phyloP scores from a whole-genome alignment of 805 yeast species.

The Blastobotrys peoriensis region DNA sequence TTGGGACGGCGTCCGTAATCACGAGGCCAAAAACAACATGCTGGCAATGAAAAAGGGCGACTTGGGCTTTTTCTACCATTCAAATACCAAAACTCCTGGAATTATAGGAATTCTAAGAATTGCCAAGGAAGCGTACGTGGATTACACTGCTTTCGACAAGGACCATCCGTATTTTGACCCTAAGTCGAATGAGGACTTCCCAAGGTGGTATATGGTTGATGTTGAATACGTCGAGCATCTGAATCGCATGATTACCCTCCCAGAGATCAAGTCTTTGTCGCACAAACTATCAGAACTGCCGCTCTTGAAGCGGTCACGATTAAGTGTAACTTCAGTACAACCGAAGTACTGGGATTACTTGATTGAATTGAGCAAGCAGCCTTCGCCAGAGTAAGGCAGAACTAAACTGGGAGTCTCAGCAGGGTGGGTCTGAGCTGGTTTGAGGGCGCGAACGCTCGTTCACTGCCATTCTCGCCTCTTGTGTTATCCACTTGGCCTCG shows the following conservation, averaged over 20 bases:
- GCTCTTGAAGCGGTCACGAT: slow-evolving; percentile 43
- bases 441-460: no score
- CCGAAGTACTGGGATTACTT: slow-evolving; percentile 38
- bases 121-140: slow-evolving; percentile 29
- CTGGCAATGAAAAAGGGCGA: slow-evolving; percentile 43
- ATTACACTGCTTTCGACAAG: slow-evolving; percentile 35
- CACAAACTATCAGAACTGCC: slow-evolving; percentile 35
- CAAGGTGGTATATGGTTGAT: slow-evolving; percentile 56
- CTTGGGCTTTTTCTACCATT: slow-evolving; percentile 47
- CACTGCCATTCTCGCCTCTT: no score
- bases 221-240: slow-evolving; percentile 40
- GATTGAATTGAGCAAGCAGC: slow-evolving; percentile 30
- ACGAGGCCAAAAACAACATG: slow-evolving; percentile 50
- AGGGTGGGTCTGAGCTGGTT: no score
- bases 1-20: slow-evolving; percentile 60
- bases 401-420: no score
- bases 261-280: slow-evolving; percentile 33
- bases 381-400: no score
- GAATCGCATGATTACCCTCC: slow-evolving; percentile 37
- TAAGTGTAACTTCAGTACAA: slow-evolving; percentile 48
- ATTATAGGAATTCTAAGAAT: slow-evolving; percentile 42
- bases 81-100: slow-evolving; percentile 50
- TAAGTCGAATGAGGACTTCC: slow-evolving; percentile 36
- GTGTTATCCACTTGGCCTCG: no score
- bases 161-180: slow-evolving; percentile 44